Conservation (phyloP, 371 early-diverging fungal genomes). For the Nosema granulosis region DNA sequence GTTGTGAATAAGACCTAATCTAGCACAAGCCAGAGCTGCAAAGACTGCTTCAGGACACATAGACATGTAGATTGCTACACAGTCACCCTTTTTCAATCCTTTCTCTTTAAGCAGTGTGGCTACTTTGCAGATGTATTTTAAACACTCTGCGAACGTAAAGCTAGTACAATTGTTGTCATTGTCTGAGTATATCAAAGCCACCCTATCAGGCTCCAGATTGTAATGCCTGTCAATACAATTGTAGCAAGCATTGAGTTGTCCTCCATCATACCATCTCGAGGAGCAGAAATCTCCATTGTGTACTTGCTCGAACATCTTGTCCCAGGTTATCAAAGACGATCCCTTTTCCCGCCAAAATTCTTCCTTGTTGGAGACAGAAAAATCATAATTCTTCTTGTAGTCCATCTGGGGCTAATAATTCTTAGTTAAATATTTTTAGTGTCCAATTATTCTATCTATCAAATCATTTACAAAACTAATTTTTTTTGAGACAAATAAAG, state of each 20-base stretch:
- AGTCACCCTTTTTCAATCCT: slow-evolving; percentile 77
- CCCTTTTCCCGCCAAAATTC: slow-evolving; percentile 41
- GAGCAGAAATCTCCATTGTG: slow-evolving; percentile 18
- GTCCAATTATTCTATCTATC: background rate
- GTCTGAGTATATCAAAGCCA: slow-evolving; percentile 80
- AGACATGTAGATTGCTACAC: slow-evolving; percentile 87
- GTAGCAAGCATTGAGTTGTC: slow-evolving; percentile 82
- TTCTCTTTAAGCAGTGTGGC: slow-evolving; percentile 74
- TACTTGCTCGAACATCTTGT: slow-evolving; percentile 38
- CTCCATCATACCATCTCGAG: slow-evolving; percentile 78
- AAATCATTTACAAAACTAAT: background rate
- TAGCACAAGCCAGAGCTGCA: slow-evolving; percentile 82
- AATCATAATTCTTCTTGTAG: slow-evolving; percentile 51
- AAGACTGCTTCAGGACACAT: slow-evolving; percentile 86
- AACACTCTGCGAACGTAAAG: slow-evolving; percentile 77
- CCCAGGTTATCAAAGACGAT: slow-evolving; percentile 30
- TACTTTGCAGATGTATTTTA: slow-evolving; percentile 74
- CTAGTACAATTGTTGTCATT: slow-evolving; percentile 76
- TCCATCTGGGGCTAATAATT: background rate
- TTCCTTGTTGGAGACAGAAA: slow-evolving; percentile 52
- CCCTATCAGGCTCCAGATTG: slow-evolving; percentile 66
- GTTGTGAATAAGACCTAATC: slow-evolving; percentile 82
- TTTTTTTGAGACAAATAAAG: too few species aligned
- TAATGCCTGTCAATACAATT: slow-evolving; percentile 94
- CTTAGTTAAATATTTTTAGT: background rate